Evolutionary conservation across 1,139 yeast genomes (phyloP).

Genomic region (Pichia sp.): DNA sequence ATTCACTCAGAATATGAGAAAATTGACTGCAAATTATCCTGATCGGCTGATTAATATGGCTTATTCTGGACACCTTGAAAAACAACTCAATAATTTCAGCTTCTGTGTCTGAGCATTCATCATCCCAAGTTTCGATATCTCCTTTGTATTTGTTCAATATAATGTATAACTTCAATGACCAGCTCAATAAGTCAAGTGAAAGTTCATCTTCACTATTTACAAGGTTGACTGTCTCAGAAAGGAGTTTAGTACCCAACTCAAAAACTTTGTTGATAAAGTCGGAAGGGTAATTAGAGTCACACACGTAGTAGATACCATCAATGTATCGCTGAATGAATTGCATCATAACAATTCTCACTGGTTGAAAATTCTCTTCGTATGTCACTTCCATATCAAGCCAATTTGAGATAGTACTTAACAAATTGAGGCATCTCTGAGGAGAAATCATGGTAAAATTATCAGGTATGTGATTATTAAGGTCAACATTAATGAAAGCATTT

Average conservation of each 20-base stretch:
- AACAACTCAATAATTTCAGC: slow-evolving; percentile 41
- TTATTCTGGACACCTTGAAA: slow-evolving; percentile 29
- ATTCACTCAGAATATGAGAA: slow-evolving; percentile 31
- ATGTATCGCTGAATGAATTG: slow-evolving; percentile 38
- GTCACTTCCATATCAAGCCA: slow-evolving; percentile 64
- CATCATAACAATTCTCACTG: slow-evolving; percentile 49
- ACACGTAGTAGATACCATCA: slow-evolving; percentile 24
- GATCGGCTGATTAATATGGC: slow-evolving; percentile 32
- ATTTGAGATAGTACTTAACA: slow-evolving; percentile 44
- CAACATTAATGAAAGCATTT: slow-evolving; percentile 42
- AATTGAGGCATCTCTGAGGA: slow-evolving; percentile 57
- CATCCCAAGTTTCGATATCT: slow-evolving; percentile 34
- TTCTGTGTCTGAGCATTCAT: slow-evolving; percentile 29
- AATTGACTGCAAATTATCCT: slow-evolving; percentile 36
- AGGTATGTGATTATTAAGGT: slow-evolving; percentile 29
- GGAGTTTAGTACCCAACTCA: slow-evolving; percentile 38
- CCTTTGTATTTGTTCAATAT: slow-evolving; percentile 30
- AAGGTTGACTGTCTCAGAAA: slow-evolving; percentile 50
- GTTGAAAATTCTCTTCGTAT: slow-evolving; percentile 50
- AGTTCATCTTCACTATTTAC: slow-evolving; percentile 27
- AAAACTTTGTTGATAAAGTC: slow-evolving; percentile 33
- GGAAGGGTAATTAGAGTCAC: slow-evolving; percentile 27
- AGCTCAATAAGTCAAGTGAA: slow-evolving; percentile 39
- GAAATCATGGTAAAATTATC: slow-evolving; percentile 41
- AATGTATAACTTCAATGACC: slow-evolving; percentile 43